Conservation (phyloP, 208 protist genomes). For the Crithidia fasciculata region DNA sequence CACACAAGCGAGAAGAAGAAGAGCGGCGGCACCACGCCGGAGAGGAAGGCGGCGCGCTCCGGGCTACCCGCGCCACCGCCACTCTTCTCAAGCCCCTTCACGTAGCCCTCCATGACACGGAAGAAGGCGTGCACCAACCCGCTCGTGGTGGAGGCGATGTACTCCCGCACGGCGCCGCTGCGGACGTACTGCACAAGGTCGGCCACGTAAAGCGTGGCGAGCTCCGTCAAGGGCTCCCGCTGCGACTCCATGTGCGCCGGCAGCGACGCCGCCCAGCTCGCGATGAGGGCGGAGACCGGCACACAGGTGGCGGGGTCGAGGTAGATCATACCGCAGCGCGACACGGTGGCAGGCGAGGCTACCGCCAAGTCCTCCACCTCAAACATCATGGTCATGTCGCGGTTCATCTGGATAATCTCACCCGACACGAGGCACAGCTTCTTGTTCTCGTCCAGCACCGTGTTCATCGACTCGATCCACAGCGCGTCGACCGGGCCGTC, state of each 20-base stretch:
- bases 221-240: constrained; percentile 44
- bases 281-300: constrained; percentile 66
- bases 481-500: constrained; percentile 97
- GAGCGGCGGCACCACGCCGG: constrained; percentile 67
- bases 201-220: constrained; percentile 87
- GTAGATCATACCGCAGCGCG: constrained; percentile 98
- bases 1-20: constrained; percentile 98
- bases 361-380: constrained; percentile 97
- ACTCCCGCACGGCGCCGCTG: constrained; percentile 76
- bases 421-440: constrained; percentile 96
- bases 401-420: constrained; percentile 96
- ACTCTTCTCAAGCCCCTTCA: constrained; percentile 61
- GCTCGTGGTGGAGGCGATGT: constrained; percentile 94
- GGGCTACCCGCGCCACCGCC: constrained; percentile 23
- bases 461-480: constrained; percentile 97
- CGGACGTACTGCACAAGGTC: constrained; percentile 88
- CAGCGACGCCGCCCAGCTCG: constrained; percentile 87
- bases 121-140: constrained; percentile 93
- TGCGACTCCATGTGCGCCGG: constrained; percentile 84
- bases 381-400: constrained; percentile 98
- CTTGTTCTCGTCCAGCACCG: constrained; percentile 96
- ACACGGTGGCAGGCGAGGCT: constrained; percentile 97
- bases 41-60: constrained; percentile 58
- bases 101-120: constrained; percentile 93
- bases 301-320: constrained; percentile 94